phyloP scores from a whole-genome alignment of 2,329 filamentous ascomycete species.

The Capronia epimyces region DNA sequence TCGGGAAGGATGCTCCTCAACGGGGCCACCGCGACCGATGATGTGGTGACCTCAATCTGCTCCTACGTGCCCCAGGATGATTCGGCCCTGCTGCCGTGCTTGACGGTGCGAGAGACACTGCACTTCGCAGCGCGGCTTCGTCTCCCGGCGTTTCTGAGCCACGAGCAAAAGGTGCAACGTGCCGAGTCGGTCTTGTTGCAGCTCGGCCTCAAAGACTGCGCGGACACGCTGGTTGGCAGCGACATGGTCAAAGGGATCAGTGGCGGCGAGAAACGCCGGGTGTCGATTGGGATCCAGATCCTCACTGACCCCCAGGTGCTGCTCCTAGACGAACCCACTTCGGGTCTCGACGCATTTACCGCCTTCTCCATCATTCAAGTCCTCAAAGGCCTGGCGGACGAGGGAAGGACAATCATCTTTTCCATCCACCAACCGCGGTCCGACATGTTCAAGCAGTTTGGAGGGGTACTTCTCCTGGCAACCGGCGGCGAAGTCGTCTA shows the following conservation, averaged over 20 bases:
- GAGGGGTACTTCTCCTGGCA: conserved; percentile 70
- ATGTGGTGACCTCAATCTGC: conserved; percentile 61
- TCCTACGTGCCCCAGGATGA: conserved; percentile 84
- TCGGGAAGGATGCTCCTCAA: conserved; percentile 65
- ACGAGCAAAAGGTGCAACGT: conserved; percentile 57
- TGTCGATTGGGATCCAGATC: conserved; percentile 73
- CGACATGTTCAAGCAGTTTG: conserved; percentile 71
- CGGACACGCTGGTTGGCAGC: conserved; percentile 69
- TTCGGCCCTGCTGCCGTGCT: conserved; percentile 66
- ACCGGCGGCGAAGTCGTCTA: conserved; percentile 67
- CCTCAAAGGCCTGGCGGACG: conserved; percentile 58
- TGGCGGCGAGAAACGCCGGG: conserved; percentile 75
- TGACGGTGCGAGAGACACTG: conserved; percentile 76
- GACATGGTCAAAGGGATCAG: conserved; percentile 77
- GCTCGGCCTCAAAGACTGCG: conserved; percentile 67
- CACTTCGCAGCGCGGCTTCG: conserved; percentile 69
- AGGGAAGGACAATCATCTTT: conserved; percentile 62
- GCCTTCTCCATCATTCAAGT: conserved; percentile 72
- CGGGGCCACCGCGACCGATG: conserved; percentile 57
- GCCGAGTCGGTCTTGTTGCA: conserved; percentile 63
- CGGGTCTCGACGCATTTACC: conserved; percentile 71
- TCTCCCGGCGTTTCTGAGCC: conserved; percentile 49
- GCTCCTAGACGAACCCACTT: conserved; percentile 80
- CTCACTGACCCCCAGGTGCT: conserved; percentile 75
- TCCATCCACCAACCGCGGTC: conserved; percentile 83